Conservation (phyloP, 805 yeast genomes). For the Yarrowia keelungensis region DNA sequence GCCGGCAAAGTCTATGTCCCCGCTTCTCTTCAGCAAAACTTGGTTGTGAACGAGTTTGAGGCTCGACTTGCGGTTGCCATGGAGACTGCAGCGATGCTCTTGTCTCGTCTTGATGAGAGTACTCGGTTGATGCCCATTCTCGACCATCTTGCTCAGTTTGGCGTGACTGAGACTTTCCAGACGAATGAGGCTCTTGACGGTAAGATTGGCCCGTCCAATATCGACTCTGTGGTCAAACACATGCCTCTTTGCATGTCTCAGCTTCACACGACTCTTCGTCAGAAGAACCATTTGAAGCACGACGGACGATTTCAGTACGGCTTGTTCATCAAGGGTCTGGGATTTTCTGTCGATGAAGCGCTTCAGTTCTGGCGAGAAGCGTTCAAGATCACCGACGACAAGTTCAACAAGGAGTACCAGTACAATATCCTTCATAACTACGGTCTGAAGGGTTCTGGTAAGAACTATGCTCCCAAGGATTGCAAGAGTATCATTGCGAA, state of each 20-base stretch:
- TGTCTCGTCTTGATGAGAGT: conserved; percentile 89
- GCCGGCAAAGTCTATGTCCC: conserved; percentile 87
- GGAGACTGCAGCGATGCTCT: conserved; percentile 71
- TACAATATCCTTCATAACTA: conserved; percentile 89
- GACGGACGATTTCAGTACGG: conserved; percentile 86
- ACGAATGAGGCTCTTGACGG: conserved; percentile 53
- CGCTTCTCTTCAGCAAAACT: conserved; percentile 73
- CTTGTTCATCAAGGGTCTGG: conserved; percentile 86
- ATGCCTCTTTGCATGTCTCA: conserved; percentile 83
- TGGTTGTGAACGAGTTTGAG: conserved; percentile 73
- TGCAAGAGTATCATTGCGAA: conserved; percentile 78
- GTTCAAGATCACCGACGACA: conserved; percentile 68
- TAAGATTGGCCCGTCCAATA: conserved; percentile 63
- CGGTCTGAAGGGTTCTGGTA: conserved; percentile 90
- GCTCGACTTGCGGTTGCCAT: conserved; percentile 60
- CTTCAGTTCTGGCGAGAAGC: conserved; percentile 80
- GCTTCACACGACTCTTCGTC: conserved; percentile 65
- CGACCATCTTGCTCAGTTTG: conserved; percentile 63
- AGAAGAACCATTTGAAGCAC: conserved; percentile 77
- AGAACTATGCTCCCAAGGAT: conserved; percentile 84
- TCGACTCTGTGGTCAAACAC: conserved; percentile 65
- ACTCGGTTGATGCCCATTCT: conserved; percentile 86
- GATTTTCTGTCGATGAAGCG: conserved; percentile 86
- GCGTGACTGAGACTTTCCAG: conserved; percentile 49
- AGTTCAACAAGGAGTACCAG: conserved; percentile 84